phyloP scores from a whole-genome alignment of 352 stramenopile genomes.

The Phytophthora brassicae region DNA sequence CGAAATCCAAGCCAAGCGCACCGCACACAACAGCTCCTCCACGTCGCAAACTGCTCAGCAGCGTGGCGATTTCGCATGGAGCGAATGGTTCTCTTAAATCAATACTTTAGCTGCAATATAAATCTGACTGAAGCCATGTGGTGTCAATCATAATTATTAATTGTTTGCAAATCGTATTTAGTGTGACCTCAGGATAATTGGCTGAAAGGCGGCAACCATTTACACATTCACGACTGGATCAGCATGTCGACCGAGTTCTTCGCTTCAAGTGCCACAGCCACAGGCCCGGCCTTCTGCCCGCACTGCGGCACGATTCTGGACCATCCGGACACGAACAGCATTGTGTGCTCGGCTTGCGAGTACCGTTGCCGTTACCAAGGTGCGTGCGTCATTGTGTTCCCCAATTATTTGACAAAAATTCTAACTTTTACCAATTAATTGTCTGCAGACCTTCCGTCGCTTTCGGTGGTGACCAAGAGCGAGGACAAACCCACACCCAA shows the following conservation, averaged over 20 bases:
- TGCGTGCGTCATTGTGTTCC: slow-evolving; percentile 20
- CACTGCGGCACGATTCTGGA: slow-evolving; percentile 89
- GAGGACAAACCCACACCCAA: slow-evolving; percentile 79
- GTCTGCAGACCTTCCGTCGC: slow-evolving; percentile 70
- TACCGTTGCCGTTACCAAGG: slow-evolving; percentile 86
- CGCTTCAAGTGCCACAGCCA: slow-evolving; percentile 51
- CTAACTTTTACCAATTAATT: slow-evolving; percentile 1
- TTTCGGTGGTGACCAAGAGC: slow-evolving; percentile 74
- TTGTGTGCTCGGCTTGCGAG: slow-evolving; percentile 84
- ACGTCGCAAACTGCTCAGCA: slow-evolving; percentile 45
- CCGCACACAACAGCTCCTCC: slow-evolving; percentile 18
- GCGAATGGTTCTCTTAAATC: slow-evolving; percentile 72
- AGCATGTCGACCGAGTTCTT: slow-evolving; percentile 71
- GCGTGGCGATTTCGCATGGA: slow-evolving; percentile 65
- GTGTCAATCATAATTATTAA: too few species aligned
- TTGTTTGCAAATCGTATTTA: not conserved
- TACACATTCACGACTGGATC: slow-evolving; percentile 6
- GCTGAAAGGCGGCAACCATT: slow-evolving; percentile 27
- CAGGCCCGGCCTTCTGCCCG: slow-evolving; percentile 84
- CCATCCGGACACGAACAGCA: slow-evolving; percentile 85
- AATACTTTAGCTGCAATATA: too few species aligned
- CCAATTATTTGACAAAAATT: not conserved
- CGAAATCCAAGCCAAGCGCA: slow-evolving; percentile 63
- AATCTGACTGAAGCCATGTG: too few species aligned
- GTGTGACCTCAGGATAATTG: slow-evolving; percentile 19